A percentile compares a stretch with the other conserved stretches of the same genome.
Evolutionary conservation across 2,329 filamentous ascomycete genomes (phyloP).

Genomic region (Bipolaris zeicola): DNA sequence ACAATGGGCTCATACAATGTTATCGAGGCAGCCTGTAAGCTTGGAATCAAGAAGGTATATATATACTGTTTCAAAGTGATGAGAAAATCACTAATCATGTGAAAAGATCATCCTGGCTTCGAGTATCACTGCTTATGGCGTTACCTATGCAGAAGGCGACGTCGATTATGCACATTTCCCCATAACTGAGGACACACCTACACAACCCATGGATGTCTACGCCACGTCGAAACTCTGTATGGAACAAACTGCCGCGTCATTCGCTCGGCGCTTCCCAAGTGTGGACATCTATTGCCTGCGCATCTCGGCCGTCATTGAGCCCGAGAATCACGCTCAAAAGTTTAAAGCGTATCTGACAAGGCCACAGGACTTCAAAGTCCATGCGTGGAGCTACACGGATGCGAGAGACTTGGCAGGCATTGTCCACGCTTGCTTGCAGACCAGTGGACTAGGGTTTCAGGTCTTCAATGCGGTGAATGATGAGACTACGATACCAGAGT

Average conservation of each 20-base stretch:
- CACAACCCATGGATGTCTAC: slow-evolving; percentile 65
- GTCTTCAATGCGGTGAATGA: slow-evolving; percentile 68
- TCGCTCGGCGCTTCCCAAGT: slow-evolving; percentile 58
- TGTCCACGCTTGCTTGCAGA: slow-evolving; percentile 59
- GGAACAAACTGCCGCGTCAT: slow-evolving; percentile 61
- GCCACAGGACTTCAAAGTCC: slow-evolving; percentile 58
- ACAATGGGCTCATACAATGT: slow-evolving; percentile 58
- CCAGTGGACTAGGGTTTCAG: slow-evolving; percentile 63
- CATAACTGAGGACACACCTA: slow-evolving; percentile 62
- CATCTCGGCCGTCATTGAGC: slow-evolving; percentile 65
- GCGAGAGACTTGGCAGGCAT: slow-evolving; percentile 65
- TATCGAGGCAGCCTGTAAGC: slow-evolving; percentile 64
- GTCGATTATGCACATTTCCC: slow-evolving; percentile 62
- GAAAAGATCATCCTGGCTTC: slow-evolving; percentile 60
- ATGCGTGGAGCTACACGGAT: slow-evolving; percentile 67
- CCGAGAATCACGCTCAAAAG: slow-evolving; percentile 59
- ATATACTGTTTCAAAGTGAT: too few relatives aligned
- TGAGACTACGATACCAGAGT: slow-evolving; percentile 55
- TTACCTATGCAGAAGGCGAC: slow-evolving; percentile 62
- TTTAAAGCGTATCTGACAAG: slow-evolving; percentile 56
- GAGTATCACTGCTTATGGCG: slow-evolving; percentile 64
- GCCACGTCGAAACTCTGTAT: slow-evolving; percentile 64
- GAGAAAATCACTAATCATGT: background rate
- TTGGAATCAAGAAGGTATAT: slow-evolving; percentile 60
- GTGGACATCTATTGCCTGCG: slow-evolving; percentile 64